phyloP scores from a whole-genome alignment of 345 rosid genomes.

The Lepidium sativum region DNA sequence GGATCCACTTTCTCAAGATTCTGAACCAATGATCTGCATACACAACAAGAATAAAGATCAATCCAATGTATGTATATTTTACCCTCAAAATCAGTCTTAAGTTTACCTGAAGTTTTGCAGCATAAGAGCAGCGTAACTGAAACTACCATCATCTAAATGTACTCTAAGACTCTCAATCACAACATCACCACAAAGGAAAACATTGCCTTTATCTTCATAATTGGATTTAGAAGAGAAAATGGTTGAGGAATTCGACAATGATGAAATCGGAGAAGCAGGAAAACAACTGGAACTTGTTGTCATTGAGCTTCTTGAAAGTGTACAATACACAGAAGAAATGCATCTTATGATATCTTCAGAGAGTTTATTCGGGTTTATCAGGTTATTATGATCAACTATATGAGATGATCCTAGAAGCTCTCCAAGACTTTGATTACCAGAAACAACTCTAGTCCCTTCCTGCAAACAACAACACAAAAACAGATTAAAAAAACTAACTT shows the following conservation, averaged over 20 bases:
- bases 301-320: constrained; percentile 36
- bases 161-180: constrained; percentile 51
- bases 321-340: constrained; percentile 73
- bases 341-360: constrained; percentile 76
- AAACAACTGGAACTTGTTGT: constrained; percentile 20
- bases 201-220: constrained; percentile 41
- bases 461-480: constrained; percentile 14
- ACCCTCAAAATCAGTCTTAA: background rate
- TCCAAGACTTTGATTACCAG: constrained; percentile 61
- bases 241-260: constrained; percentile 59
- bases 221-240: constrained; percentile 61
- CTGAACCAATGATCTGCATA: constrained; percentile 53
- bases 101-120: constrained; percentile 66
- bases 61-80: background rate
- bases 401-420: constrained; percentile 55
- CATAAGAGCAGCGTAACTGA: constrained; percentile 49
- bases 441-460: constrained; percentile 34
- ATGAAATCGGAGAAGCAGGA: constrained; percentile 57
- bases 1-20: constrained; percentile 76
- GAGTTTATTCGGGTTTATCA: constrained; percentile 48
- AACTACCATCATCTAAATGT: constrained; percentile 47
- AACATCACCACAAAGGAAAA: constrained; percentile 27
- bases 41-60: background rate
- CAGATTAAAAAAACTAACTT: background rate
- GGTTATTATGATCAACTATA: constrained; percentile 14